Percentiles rank a stretch among this genome's conserved stretches.
phyloP scores from a whole-genome alignment of 257 asterid genomes.

The Fraxinus quadrangulata region DNA sequence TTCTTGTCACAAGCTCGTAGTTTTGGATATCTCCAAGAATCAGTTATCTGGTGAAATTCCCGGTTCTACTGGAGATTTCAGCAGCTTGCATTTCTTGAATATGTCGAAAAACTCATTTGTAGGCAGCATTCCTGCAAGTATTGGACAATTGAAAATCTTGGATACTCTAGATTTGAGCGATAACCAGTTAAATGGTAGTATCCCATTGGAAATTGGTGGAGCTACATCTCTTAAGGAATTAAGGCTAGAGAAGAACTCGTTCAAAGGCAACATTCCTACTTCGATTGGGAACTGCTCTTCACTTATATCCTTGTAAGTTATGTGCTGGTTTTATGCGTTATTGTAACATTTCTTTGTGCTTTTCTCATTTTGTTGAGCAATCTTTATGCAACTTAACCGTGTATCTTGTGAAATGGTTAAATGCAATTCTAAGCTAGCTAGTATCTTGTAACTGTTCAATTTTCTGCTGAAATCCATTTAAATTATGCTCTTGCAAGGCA shows the following conservation, averaged over 20 bases:
- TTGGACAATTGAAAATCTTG: slow-evolving; percentile 51
- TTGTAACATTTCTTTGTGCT: slow-evolving; percentile 5
- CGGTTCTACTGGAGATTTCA: slow-evolving; percentile 49
- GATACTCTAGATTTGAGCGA: slow-evolving; percentile 61
- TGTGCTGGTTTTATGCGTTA: slow-evolving; percentile 24
- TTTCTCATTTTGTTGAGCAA: neutral
- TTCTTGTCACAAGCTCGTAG: slow-evolving; percentile 49
- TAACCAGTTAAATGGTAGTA: slow-evolving; percentile 67
- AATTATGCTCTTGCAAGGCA: neutral
- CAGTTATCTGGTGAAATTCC: slow-evolving; percentile 59
- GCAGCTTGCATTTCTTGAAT: slow-evolving; percentile 53
- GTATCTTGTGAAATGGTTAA: slow-evolving; percentile 18
- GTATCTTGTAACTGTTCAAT: neutral
- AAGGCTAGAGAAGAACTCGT: slow-evolving; percentile 52
- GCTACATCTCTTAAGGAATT: slow-evolving; percentile 57
- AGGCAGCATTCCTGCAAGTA: slow-evolving; percentile 54
- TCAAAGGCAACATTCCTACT: slow-evolving; percentile 60
- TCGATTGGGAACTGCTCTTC: slow-evolving; percentile 63
- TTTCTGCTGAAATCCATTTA: neutral
- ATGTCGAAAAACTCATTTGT: slow-evolving; percentile 50
- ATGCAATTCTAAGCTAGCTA: neutral
- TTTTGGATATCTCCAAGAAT: slow-evolving; percentile 61
- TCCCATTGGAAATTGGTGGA: slow-evolving; percentile 74
- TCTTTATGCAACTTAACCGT: slow-evolving; percentile 8
- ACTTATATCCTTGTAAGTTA: slow-evolving; percentile 65